These are phyloP conservation scores for Colletotrichum falcatum DNA, from an alignment of 2,329 filamentous ascomycete species.

Conservation along the genomic window DNA sequence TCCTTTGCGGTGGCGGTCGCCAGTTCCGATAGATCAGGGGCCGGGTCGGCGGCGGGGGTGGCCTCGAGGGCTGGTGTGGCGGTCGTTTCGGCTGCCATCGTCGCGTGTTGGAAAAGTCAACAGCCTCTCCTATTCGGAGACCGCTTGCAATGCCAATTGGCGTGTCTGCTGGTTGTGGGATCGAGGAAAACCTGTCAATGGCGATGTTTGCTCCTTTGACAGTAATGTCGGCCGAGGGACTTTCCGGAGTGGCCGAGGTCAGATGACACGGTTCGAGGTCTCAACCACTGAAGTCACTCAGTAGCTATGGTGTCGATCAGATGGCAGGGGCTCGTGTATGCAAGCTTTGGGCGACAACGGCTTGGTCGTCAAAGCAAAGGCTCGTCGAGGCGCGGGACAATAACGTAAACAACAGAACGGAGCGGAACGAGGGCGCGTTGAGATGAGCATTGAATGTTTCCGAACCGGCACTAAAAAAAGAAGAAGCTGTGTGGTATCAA, in stretches of 20 bases:
- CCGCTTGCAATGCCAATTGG: slow-evolving; percentile 32
- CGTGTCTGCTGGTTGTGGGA: not conserved
- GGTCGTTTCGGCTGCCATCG: slow-evolving; percentile 33
- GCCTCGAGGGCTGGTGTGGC: slow-evolving; percentile 18
- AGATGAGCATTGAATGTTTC: slow-evolving; percentile 42
- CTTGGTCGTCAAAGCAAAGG: slow-evolving; percentile 22
- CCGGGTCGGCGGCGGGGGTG: slow-evolving; percentile 20
- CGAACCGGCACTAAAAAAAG: slow-evolving; percentile 14
- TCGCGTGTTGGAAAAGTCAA: slow-evolving; percentile 20
- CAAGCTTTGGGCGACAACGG: slow-evolving; percentile 16
- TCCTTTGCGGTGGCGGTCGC: slow-evolving; percentile 19
- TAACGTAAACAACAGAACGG: slow-evolving; percentile 36
- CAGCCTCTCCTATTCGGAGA: slow-evolving; percentile 35
- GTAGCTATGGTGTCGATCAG: slow-evolving; percentile 14
- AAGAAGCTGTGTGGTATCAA: slow-evolving; percentile 11
- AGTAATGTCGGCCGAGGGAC: not conserved
- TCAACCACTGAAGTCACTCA: slow-evolving; percentile 8
- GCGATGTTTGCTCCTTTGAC: not conserved
- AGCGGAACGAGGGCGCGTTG: slow-evolving; percentile 39
- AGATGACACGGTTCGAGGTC: not conserved
- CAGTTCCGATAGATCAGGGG: slow-evolving; percentile 28
- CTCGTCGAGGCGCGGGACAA: slow-evolving; percentile 25
- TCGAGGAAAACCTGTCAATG: not conserved
- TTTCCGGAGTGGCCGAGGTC: slow-evolving; percentile 7
- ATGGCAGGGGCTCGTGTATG: slow-evolving; percentile 19